phyloP scores from a whole-genome alignment of 495 filamentous ascomycete species.

The Hypoxylon cercidicola region DNA sequence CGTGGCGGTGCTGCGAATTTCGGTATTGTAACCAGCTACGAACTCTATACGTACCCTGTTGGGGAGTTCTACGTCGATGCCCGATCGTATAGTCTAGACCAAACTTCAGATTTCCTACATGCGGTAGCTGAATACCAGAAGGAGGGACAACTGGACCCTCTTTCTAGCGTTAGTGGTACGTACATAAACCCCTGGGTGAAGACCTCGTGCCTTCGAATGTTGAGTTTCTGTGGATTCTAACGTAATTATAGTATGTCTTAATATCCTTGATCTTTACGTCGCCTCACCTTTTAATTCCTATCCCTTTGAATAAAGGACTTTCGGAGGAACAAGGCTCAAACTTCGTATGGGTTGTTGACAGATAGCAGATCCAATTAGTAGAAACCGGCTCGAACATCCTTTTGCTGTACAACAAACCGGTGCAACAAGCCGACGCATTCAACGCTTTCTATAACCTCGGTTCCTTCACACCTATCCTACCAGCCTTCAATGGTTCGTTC shows the following conservation, averaged over 20 bases:
- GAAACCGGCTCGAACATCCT: constrained; percentile 29
- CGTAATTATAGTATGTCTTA: constrained; percentile 24
- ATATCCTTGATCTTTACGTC: neutral
- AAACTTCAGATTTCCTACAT: constrained; percentile 31
- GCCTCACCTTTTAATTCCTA: neutral
- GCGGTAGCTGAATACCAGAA: constrained; percentile 38
- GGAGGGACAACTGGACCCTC: constrained; percentile 25
- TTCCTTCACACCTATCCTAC: constrained; percentile 12
- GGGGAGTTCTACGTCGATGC: constrained; percentile 38
- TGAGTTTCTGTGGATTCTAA: constrained; percentile 10
- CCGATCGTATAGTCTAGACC: constrained; percentile 30
- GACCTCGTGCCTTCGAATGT: neutral
- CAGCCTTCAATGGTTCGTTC: constrained; percentile 28
- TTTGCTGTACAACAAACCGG: constrained; percentile 25
- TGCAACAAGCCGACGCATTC: constrained; percentile 24
- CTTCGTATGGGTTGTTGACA: constrained; percentile 4
- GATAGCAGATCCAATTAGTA: constrained; percentile 25
- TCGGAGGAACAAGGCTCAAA: neutral
- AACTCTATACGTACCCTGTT: constrained; percentile 54
- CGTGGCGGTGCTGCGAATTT: constrained; percentile 60
- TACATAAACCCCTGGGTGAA: neutral
- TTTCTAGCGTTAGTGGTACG: constrained; percentile 33
- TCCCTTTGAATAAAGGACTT: neutral
- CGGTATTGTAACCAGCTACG: constrained; percentile 59
- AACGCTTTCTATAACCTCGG: constrained; percentile 31